phyloP scores from a whole-genome alignment of 495 filamentous ascomycete genomes.

The Penicillium alfredii region DNA sequence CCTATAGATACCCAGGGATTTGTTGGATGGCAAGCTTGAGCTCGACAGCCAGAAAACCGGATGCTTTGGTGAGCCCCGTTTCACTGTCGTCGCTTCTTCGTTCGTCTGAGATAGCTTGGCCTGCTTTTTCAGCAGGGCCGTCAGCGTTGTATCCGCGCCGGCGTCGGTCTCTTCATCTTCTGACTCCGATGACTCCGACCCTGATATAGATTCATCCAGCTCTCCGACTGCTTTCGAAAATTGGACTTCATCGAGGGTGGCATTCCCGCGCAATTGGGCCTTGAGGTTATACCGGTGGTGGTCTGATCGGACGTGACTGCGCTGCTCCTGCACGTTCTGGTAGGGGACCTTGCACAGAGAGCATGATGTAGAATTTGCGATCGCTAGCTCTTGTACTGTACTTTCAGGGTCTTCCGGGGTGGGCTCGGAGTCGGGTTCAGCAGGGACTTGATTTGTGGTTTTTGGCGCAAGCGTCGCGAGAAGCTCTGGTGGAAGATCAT shows the following conservation, averaged over 20 bases:
- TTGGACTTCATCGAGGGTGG: constrained; percentile 64
- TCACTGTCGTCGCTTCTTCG: constrained; percentile 49
- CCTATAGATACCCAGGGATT: constrained; percentile 77
- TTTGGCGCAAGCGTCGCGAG: constrained; percentile 63
- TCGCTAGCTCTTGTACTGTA: constrained; percentile 34
- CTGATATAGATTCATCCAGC: constrained; percentile 86
- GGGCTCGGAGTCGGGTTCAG: constrained; percentile 17
- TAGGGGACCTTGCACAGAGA: constrained; percentile 71
- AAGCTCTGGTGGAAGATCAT: constrained; percentile 76
- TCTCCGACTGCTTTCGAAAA: constrained; percentile 80
- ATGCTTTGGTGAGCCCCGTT: constrained; percentile 55
- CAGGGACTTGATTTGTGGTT: constrained; percentile 29
- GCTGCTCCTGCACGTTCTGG: constrained; percentile 69
- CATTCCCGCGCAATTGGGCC: constrained; percentile 67
- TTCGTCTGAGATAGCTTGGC: constrained; percentile 57
- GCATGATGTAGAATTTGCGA: constrained; percentile 68
- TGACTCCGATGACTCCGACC: constrained; percentile 56
- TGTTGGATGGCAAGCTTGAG: constrained; percentile 65
- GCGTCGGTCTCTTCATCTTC: constrained; percentile 50
- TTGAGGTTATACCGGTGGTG: constrained; percentile 92
- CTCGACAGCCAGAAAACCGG: constrained; percentile 85
- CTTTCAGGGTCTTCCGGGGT: constrained; percentile 17
- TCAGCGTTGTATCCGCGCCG: constrained; percentile 58
- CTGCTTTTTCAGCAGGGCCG: constrained; percentile 73
- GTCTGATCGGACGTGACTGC: constrained; percentile 82